Percentiles rank a stretch among this genome's conserved stretches.
Evolutionary conservation across 2,329 filamentous ascomycete genomes (phyloP).

Genomic region (Dactylellina sp.): DNA sequence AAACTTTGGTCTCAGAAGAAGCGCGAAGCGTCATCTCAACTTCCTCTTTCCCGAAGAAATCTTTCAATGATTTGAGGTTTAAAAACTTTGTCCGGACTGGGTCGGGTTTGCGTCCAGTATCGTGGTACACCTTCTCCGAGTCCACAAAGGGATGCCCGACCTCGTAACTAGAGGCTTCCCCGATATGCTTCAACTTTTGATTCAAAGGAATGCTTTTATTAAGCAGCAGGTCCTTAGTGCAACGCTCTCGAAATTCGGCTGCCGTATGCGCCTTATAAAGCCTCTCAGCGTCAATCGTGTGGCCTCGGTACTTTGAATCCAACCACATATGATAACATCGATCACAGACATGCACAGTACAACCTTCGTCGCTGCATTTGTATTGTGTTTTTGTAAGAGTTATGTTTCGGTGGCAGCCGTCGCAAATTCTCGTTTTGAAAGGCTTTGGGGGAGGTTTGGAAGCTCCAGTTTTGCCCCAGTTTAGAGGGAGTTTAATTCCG

Average conservation of each 20-base stretch:
- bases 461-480: slow-evolving; percentile 12
- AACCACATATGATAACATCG: slow-evolving; percentile 43
- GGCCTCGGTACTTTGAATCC: slow-evolving; percentile 31
- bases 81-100: slow-evolving; percentile 5
- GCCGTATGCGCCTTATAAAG: slow-evolving; percentile 44
- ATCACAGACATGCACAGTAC: slow-evolving; percentile 35
- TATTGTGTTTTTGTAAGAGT: slow-evolving; percentile 46
- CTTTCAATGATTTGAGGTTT: slow-evolving; percentile 17
- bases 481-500: slow-evolving; percentile 15
- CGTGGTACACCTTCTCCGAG: not conserved
- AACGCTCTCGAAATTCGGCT: slow-evolving; percentile 36
- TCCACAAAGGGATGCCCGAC: slow-evolving; percentile 7
- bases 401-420: slow-evolving; percentile 42
- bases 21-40: slow-evolving; percentile 30
- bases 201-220: slow-evolving; percentile 1
- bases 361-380: slow-evolving; percentile 38
- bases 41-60: slow-evolving; percentile 42
- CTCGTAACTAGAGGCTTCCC: slow-evolving; percentile 24
- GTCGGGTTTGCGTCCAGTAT: slow-evolving; percentile 7
- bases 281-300: slow-evolving; percentile 5
- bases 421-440: slow-evolving; percentile 41
- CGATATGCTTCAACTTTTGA: slow-evolving; percentile 29
- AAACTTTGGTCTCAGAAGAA: slow-evolving; percentile 45
- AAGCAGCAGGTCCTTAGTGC: slow-evolving; percentile 19
- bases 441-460: slow-evolving; percentile 25